Conservation (phyloP, 345 rosid species). For the Camelina sativa region DNA sequence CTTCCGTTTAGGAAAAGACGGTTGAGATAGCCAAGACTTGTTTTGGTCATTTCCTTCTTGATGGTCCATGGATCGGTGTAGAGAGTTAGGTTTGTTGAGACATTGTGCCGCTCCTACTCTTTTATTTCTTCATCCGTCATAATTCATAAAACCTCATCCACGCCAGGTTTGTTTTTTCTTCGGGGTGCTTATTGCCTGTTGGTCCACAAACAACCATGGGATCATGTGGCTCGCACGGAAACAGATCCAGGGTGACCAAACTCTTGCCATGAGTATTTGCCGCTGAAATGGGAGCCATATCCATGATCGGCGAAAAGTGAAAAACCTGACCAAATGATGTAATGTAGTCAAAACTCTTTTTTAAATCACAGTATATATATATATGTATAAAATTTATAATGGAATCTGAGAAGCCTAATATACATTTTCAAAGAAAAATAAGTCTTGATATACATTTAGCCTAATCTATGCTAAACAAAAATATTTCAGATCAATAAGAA, state of each 20-base stretch:
- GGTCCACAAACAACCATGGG: background rate
- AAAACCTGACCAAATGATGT: background rate
- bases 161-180: background rate
- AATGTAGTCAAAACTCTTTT: background rate
- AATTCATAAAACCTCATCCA: background rate
- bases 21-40: background rate
- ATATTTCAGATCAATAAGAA: too few species aligned
- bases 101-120: background rate
- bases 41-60: background rate
- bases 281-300: background rate
- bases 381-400: too few species aligned
- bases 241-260: background rate
- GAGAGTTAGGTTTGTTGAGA: background rate
- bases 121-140: background rate
- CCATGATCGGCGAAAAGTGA: background rate
- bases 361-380: too few species aligned
- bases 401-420: too few species aligned
- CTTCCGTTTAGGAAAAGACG: background rate
- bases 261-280: background rate
- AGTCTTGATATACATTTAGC: too few species aligned
- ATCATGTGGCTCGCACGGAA: background rate
- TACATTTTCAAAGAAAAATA: too few species aligned
- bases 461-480: too few species aligned
- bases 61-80: constrained; percentile 2
- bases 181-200: background rate